A percentile compares a stretch with the other conserved stretches of the same genome.
phyloP scores from a whole-genome alignment of 257 asterid species.

The Solanum pennellii region DNA sequence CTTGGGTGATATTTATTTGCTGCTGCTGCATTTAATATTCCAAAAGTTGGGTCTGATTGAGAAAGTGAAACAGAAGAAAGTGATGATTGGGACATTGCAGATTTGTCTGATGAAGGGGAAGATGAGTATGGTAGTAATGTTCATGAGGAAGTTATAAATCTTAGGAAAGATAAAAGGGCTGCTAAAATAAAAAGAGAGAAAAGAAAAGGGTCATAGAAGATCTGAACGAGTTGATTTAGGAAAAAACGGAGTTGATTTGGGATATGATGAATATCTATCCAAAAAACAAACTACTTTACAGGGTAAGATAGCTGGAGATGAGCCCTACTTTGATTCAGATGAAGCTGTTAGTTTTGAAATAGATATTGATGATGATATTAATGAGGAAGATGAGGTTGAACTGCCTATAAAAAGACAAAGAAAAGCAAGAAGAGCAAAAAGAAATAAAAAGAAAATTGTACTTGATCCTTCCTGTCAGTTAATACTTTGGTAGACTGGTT shows the following conservation, averaged over 20 bases:
- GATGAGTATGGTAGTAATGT: too few species aligned
- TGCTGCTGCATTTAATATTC: not conserved
- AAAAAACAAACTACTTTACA: not conserved
- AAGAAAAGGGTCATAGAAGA: too few species aligned
- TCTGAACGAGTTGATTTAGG: too few species aligned
- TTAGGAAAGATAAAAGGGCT: not conserved
- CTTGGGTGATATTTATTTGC: not conserved
- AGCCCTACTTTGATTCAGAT: not conserved
- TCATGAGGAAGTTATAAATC: not conserved
- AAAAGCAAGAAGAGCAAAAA: not conserved
- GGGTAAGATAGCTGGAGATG: not conserved
- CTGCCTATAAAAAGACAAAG: not conserved
- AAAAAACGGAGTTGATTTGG: not conserved
- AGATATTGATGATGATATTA: not conserved
- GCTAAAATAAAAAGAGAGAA: too few species aligned
- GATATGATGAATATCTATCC: not conserved
- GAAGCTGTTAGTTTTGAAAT: not conserved
- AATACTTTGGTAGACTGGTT: not conserved
- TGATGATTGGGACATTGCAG: too few species aligned
- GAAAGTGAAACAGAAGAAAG: too few species aligned
- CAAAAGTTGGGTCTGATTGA: too few species aligned
- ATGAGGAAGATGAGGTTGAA: not conserved
- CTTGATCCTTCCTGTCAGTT: not conserved
- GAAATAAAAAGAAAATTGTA: too few species aligned
- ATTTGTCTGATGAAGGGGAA: too few species aligned